These are phyloP conservation scores for Clonostachys rhizophaga DNA, from an alignment of 2,329 filamentous ascomycete genomes.

Conservation along the genomic window DNA sequence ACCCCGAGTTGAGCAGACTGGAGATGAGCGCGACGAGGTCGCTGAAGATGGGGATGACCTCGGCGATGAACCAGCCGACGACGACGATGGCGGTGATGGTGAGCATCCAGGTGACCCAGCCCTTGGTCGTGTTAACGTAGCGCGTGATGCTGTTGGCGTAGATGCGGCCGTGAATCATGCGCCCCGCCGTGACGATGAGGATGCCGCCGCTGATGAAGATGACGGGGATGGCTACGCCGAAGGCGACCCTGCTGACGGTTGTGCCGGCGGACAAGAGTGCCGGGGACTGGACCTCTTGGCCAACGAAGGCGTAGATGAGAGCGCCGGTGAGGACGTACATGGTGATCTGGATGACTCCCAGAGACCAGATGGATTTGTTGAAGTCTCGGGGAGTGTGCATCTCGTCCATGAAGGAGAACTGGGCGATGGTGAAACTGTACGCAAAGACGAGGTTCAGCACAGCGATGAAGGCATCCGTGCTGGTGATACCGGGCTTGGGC, in stretches of 20 bases:
- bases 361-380: constrained; percentile 47
- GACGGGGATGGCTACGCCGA: constrained; percentile 61
- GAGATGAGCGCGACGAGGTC: constrained; percentile 51
- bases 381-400: constrained; percentile 35
- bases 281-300: constrained; percentile 53
- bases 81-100: constrained; percentile 51
- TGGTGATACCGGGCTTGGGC: constrained; percentile 28
- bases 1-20: constrained; percentile 36
- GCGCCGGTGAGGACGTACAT: constrained; percentile 61
- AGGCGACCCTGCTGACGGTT: constrained; percentile 55
- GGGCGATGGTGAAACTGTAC: constrained; percentile 45
- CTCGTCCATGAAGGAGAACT: constrained; percentile 40
- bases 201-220: constrained; percentile 68
- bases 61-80: constrained; percentile 23
- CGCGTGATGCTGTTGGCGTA: constrained; percentile 11
- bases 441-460: constrained; percentile 66
- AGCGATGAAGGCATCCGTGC: constrained; percentile 48
- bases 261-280: constrained; percentile 57
- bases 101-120: constrained; percentile 47
- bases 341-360: constrained; percentile 52
- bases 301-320: constrained; percentile 63
- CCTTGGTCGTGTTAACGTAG: constrained; percentile 13
- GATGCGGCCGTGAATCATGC: constrained; percentile 27
- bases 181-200: constrained; percentile 36
- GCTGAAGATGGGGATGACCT: constrained; percentile 68